These are phyloP conservation scores for Fusarium domesticum DNA, from an alignment of 2,329 filamentous ascomycete species.

Conservation along the genomic window DNA sequence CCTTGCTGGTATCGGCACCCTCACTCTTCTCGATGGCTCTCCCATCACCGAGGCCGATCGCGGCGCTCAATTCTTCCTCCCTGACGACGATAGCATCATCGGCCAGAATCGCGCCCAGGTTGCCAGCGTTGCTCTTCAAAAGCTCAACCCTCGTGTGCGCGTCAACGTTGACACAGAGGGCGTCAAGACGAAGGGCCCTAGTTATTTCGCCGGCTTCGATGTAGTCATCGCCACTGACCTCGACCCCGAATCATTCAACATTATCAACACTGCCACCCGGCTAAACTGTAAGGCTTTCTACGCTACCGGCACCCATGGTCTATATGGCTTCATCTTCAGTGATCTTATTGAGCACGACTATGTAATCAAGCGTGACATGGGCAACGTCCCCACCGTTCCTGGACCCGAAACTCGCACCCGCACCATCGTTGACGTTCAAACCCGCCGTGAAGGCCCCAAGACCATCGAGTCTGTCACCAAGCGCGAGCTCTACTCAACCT, in stretches of 20 bases:
- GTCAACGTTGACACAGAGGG: slow-evolving; percentile 68
- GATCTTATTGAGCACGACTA: slow-evolving; percentile 91
- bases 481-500: slow-evolving; percentile 83
- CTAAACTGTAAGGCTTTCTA: slow-evolving; percentile 81
- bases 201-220: slow-evolving; percentile 77
- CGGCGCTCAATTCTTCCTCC: slow-evolving; percentile 79
- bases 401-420: slow-evolving; percentile 74
- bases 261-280: slow-evolving; percentile 83
- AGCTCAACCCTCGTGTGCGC: slow-evolving; percentile 84
- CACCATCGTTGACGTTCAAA: slow-evolving; percentile 67
- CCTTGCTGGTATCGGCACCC: slow-evolving; percentile 83
- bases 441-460: slow-evolving; percentile 66
- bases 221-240: slow-evolving; percentile 89
- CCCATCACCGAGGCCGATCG: slow-evolving; percentile 75
- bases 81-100: slow-evolving; percentile 60
- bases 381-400: slow-evolving; percentile 64
- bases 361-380: slow-evolving; percentile 78
- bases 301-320: slow-evolving; percentile 78
- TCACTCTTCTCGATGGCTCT: slow-evolving; percentile 83
- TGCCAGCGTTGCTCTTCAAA: slow-evolving; percentile 71
- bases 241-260: slow-evolving; percentile 67
- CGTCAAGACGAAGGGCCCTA: slow-evolving; percentile 63
- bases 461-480: slow-evolving; percentile 85
- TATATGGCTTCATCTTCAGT: slow-evolving; percentile 93
- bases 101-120: slow-evolving; percentile 84